Evolutionary conservation across 768 basidiomycete species (phyloP), one percentile per base, ranked within the genome.

Genomic region (Pisolithus orientalis): DNA sequence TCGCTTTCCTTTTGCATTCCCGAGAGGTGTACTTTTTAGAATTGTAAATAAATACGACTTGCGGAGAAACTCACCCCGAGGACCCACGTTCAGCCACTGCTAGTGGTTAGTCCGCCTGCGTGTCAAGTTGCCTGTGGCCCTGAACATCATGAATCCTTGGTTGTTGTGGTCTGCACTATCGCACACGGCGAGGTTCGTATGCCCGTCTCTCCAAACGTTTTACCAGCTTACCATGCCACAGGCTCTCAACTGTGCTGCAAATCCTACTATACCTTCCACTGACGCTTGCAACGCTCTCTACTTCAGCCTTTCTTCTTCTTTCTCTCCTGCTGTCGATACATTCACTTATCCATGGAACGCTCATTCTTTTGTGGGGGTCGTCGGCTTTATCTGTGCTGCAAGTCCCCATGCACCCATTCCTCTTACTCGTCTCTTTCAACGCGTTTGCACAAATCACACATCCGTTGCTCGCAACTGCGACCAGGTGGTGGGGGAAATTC

Each of bases 371-470:
- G 52, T 87, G 82, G 80, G 80, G 82, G 51, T 87, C 87, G 11
- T 73, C 80, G 44, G 78, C 80, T 13, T 75, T 92, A 47, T 83
- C 87, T 13, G 76, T 93, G 53, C 74, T 91, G 51, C 90, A 93
- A 70, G 79, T 92, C 31, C 90, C 90, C 8, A 83, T 90, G 75
- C 90, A 92, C 65, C 84, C 90, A 0, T 89, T 92, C 69, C 77
- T 93, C 32, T 82, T 93, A 40, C 83, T 93, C 46, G 80, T 92
- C 52, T 88, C 82, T 65, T 93, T 93, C 78, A 93, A 93, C 65
- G 76, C 83, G 37, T 91, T 90, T 68, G 80, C 88, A 2, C 76
- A 83, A 21, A 71, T 81, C 25, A 77, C 80, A 24, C 75, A 79
- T 54, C 81, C 85, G 7, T 76, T 73, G 66, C 65, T 91, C 6